These are phyloP conservation scores for Clausena lansium DNA, from an alignment of 345 rosid genomes.

Conservation along the genomic window DNA sequence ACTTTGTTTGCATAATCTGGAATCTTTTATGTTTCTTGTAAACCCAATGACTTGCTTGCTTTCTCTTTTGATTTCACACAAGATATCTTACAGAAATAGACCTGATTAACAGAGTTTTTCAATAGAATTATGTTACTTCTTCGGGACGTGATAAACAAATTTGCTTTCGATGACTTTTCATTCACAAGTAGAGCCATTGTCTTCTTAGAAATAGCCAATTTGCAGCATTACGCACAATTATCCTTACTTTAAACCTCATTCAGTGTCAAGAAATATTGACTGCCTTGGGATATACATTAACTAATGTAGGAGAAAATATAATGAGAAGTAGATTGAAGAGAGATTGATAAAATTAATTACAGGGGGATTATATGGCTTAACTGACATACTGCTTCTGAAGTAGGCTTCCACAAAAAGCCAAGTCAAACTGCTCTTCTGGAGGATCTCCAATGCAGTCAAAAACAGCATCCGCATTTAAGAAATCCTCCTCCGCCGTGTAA, in stretches of 20 bases:
- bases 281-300: not conserved
- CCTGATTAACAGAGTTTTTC: no score
- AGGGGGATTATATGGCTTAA: conserved; percentile 18
- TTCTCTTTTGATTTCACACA: not conserved
- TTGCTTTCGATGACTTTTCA: not conserved
- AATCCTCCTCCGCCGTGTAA: conserved; percentile 89
- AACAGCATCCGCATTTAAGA: conserved; percentile 79
- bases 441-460: conserved; percentile 96
- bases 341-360: not conserved
- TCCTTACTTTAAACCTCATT: not conserved
- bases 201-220: not conserved
- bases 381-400: conserved; percentile 79
- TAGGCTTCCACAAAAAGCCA: conserved; percentile 74
- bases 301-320: not conserved
- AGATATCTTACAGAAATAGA: not conserved
- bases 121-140: not conserved
- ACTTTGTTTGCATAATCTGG: not conserved
- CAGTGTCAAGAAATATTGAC: not conserved
- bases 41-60: not conserved
- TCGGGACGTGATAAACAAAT: not conserved
- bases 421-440: conserved; percentile 81
- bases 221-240: conserved; percentile 2
- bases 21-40: not conserved
- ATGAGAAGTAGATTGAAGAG: not conserved
- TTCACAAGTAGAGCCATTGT: not conserved